These are phyloP conservation scores for Eucalyptus camaldulensis DNA, from an alignment of 345 rosid genomes.

Conservation along the genomic window DNA sequence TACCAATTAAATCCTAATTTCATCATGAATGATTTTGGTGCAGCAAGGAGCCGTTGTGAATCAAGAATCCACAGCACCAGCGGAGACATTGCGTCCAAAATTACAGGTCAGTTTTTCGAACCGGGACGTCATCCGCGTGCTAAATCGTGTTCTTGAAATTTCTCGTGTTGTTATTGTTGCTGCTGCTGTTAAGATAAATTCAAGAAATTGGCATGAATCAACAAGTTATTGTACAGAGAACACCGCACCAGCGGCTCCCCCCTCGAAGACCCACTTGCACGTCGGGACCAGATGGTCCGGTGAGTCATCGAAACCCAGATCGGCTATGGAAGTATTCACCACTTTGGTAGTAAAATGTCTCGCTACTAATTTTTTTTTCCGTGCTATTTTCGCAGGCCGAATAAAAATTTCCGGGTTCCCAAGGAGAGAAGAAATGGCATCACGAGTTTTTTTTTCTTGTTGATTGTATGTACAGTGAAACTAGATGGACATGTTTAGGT, in stretches of 20 bases:
- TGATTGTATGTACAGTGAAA: neutral
- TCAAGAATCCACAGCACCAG: conserved; percentile 32
- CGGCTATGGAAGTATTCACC: neutral
- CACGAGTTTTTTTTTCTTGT: neutral
- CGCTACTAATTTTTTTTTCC: too few relatives aligned
- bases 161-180: neutral
- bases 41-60: conserved; percentile 65
- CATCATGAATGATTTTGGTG: neutral
- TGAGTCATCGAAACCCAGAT: neutral
- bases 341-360: neutral
- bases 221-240: conserved; percentile 28
- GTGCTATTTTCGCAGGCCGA: neutral
- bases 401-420: neutral
- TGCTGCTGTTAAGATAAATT: neutral
- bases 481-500: neutral
- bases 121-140: neutral
- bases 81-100: conserved; percentile 63
- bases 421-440: neutral
- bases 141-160: neutral
- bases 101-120: conserved; percentile 25
- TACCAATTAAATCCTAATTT: neutral
- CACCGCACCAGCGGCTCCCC: conserved; percentile 63
- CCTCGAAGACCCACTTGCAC: conserved; percentile 64
- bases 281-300: conserved; percentile 28
- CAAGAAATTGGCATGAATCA: neutral